These are phyloP conservation scores for Aspergillus aculeatinus DNA, from an alignment of 2,329 filamentous ascomycete species.

Conservation along the genomic window DNA sequence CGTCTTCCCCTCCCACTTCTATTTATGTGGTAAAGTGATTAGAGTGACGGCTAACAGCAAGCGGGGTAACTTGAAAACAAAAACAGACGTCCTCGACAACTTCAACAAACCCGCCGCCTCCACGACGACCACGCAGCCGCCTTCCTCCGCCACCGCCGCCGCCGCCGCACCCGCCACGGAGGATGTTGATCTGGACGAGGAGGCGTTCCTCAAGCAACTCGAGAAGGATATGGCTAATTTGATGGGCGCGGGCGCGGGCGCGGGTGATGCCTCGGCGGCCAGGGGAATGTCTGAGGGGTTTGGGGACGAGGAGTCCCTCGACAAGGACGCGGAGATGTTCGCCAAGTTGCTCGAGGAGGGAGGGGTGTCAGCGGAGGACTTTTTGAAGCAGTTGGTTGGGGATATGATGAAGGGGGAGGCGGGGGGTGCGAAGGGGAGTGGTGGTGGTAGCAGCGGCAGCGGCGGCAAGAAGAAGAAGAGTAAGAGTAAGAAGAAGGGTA, in stretches of 20 bases:
- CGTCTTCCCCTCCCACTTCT: background rate
- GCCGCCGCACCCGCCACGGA: background rate
- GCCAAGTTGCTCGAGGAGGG: constrained; percentile 38
- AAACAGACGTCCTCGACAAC: constrained; percentile 78
- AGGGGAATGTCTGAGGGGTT: constrained; percentile 17
- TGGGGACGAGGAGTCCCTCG: constrained; percentile 25
- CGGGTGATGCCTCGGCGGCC: background rate
- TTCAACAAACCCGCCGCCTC: constrained; percentile 56
- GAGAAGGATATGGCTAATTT: constrained; percentile 86
- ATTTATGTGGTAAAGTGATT: too few species aligned
- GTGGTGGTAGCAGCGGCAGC: constrained; percentile 18
- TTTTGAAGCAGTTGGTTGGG: constrained; percentile 37
- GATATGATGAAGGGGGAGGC: constrained; percentile 36
- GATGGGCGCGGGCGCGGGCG: constrained; percentile 50
- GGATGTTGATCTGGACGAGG: constrained; percentile 33
- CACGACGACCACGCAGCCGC: constrained; percentile 28
- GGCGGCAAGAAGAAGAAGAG: constrained; percentile 15
- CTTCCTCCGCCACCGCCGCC: constrained; percentile 26
- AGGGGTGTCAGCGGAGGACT: constrained; percentile 34
- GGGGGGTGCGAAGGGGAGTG: constrained; percentile 4
- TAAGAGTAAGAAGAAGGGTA: constrained; percentile 21
- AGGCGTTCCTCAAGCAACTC: constrained; percentile 74
- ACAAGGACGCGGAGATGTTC: constrained; percentile 37
- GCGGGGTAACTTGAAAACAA: constrained; percentile 5
- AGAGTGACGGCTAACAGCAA: background rate